Percentiles rank a stretch among this genome's conserved stretches.
Evolutionary conservation across 2,329 filamentous ascomycete genomes (phyloP).

Genomic region (Fusarium marasasianum): DNA sequence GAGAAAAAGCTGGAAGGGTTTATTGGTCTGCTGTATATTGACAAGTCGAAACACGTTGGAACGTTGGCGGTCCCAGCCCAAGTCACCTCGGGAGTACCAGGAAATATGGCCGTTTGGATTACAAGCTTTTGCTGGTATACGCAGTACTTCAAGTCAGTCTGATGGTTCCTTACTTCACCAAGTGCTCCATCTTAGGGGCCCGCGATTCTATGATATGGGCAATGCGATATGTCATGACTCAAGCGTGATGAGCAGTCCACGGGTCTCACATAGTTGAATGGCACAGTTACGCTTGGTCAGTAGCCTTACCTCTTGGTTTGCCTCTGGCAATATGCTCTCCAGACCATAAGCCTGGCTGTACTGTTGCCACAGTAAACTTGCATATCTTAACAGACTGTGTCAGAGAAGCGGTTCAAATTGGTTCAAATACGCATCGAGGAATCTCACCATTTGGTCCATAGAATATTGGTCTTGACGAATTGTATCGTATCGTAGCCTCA

Average conservation of each 20-base stretch:
- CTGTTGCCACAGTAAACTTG: conserved; percentile 13
- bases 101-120: conserved; percentile 29
- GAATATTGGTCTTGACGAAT: neutral
- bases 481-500: conserved; percentile 22
- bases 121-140: neutral
- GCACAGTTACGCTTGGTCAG: neutral
- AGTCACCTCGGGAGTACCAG: conserved; percentile 20
- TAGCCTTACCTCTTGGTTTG: conserved; percentile 8
- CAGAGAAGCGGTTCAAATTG: conserved; percentile 19
- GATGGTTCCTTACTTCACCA: neutral
- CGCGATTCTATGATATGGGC: neutral
- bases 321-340: neutral
- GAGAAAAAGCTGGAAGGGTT: conserved; percentile 20
- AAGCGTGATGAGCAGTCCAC: neutral
- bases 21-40: conserved; percentile 30
- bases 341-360: neutral
- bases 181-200: neutral
- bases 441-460: conserved; percentile 34
- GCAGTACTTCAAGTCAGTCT: neutral
- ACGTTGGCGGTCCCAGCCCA: conserved; percentile 26
- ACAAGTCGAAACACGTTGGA: conserved; percentile 22
- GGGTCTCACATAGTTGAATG: neutral
- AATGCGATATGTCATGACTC: neutral
- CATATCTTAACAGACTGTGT: conserved; percentile 31
- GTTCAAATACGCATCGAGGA: conserved; percentile 20